phyloP scores from a whole-genome alignment of 1,284 basidiomycete species.

The Kalmanozyma brasiliensis region DNA sequence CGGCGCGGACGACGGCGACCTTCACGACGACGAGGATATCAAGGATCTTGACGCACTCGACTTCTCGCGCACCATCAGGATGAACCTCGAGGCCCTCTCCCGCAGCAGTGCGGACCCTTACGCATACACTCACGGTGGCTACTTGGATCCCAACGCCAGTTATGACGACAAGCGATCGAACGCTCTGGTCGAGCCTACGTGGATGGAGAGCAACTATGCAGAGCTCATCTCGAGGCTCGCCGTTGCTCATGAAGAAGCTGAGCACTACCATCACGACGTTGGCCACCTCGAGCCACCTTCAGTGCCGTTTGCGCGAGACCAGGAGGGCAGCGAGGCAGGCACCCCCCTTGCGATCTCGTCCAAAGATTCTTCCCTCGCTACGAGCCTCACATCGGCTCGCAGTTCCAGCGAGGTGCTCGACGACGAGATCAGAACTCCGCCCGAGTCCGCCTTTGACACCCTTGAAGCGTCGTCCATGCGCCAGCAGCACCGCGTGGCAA shows the following conservation, averaged over 20 bases:
- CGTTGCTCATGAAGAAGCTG: conserved; percentile 6
- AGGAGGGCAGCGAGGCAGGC: background rate
- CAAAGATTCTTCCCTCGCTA: conserved; percentile 19
- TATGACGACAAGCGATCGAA: conserved; percentile 25
- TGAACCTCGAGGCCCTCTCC: conserved; percentile 27
- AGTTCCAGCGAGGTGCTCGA: conserved; percentile 40
- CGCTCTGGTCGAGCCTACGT: conserved; percentile 1
- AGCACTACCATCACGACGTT: background rate
- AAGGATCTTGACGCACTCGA: conserved; percentile 17
- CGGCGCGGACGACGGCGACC: background rate
- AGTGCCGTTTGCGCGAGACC: conserved; percentile 1
- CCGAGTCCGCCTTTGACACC: conserved; percentile 23
- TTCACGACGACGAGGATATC: conserved; percentile 22
- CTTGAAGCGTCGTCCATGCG: conserved; percentile 9
- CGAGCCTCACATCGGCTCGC: conserved; percentile 19
- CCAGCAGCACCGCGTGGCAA: background rate
- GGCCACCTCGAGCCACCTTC: background rate
- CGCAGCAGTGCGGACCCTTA: conserved; percentile 25
- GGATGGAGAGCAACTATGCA: conserved; percentile 21
- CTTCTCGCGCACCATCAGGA: conserved; percentile 23
- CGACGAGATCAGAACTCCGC: conserved; percentile 39
- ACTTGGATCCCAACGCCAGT: conserved; percentile 24
- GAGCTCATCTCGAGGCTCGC: conserved; percentile 31
- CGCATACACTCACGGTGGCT: conserved; percentile 25
- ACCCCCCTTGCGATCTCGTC: conserved; percentile 6